Evolutionary conservation across 805 yeast genomes (phyloP).

Genomic region (Wickerhamiella hasegawae): DNA sequence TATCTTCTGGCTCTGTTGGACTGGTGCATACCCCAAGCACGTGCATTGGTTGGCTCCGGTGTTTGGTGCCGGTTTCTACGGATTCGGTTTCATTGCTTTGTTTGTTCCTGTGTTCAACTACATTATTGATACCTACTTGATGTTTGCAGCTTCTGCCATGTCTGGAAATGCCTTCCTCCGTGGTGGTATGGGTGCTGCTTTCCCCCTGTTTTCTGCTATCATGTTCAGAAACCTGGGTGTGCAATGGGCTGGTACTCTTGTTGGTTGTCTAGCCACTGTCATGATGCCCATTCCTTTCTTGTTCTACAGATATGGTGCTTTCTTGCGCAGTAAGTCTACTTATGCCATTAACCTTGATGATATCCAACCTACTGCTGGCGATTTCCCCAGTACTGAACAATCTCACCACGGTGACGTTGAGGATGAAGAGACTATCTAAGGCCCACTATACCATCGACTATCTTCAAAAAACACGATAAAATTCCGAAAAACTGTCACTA

Average conservation of each 20-base stretch:
- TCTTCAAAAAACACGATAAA: no score
- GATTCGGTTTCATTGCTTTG: conserved; percentile 51
- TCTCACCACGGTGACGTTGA: no score
- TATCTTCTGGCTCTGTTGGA: conserved; percentile 76
- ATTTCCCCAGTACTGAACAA: no score
- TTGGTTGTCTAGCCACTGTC: conserved; percentile 33
- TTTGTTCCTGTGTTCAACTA: conserved; percentile 50
- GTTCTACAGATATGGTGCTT: conserved; percentile 34
- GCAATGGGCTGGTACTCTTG: conserved; percentile 38
- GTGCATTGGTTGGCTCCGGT: conserved; percentile 76
- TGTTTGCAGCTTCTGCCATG: conserved; percentile 45
- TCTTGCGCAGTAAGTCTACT: conserved; percentile 10
- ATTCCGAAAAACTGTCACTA: no score
- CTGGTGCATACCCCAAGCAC: conserved; percentile 53
- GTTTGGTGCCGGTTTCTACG: conserved; percentile 44
- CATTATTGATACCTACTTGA: conserved; percentile 42
- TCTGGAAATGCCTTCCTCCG: conserved; percentile 49
- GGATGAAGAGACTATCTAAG: no score
- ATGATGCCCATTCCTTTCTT: conserved; percentile 42
- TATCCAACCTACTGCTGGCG: no score
- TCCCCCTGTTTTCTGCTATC: conserved; percentile 42
- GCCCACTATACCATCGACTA: no score
- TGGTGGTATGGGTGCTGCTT: conserved; percentile 42
- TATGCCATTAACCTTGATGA: conserved; percentile 9
- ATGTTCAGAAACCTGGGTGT: conserved; percentile 36